Evolutionary conservation across 2,329 filamentous ascomycete species (phyloP), one percentile per base, ranked within the genome.

Genomic region (Emericellopsis cladophorae): DNA sequence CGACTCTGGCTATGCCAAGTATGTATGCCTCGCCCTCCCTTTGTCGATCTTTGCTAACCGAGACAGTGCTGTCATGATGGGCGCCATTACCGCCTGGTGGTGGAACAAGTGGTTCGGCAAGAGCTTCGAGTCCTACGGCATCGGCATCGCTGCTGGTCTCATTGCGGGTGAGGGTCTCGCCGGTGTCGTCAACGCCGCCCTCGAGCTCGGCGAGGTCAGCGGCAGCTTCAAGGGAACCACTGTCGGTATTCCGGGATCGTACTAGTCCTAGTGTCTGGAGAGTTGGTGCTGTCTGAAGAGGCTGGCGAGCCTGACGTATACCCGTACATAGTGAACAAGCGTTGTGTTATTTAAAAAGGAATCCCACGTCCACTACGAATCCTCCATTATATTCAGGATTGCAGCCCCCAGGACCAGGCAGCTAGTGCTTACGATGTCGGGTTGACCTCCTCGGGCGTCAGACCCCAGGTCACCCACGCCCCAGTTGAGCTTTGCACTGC

Each of bases 161-260:
- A 76, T 80, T 48, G 75, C 76, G 2, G 76, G 76, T 3, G 76
- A 80, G 55, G 76, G 76, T 39, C 68, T 79, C 40, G 76, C 73
- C 5, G 76, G 76, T 46, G 74, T 79, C 11, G 55, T 79, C 43
- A 77, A 77, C 46, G 75, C 76, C 7, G 59, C 58, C 4, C 48
- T 68, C 2, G 62, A 60, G 31, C 52, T 65, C 6, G 56, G 57
- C 31, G 54, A 52, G 40, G 56, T 59, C 8, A 54, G 52, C 21
- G 56, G 56, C 16, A 42, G 40, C 4, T 39, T 37, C 36, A 43
- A 45, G 15, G 49, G 49, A 16, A 50, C 41, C 15, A 12, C 29
- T 12, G 41, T 47, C 34, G 50, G 43, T 16, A 24, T 48, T 10
- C 49, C 50, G 4, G 50, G 49, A 16, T 36, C 29, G 41, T 44